Evolutionary conservation across 139 green algal species (phyloP), one percentile per base, ranked within the genome.

Genomic region (Chlamydomonas schloesseri): DNA sequence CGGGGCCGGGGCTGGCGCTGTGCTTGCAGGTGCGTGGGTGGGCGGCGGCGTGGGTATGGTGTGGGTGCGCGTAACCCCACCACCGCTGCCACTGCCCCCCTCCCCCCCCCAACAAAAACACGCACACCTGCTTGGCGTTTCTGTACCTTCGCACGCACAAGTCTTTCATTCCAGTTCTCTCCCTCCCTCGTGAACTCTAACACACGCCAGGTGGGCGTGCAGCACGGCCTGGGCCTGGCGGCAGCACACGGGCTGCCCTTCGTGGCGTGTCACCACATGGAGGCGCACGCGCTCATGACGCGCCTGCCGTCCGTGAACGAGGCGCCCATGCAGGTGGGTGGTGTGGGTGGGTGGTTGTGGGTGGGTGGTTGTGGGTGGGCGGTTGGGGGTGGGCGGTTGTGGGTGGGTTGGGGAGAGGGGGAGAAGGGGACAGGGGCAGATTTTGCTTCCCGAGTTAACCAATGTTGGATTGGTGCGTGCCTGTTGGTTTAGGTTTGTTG

Each of bases 251-350:
- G 73, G 5, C 82, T 98, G 50, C 93, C 93, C 10, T 73, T 98
- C 33, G 87, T 99, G 6, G 90, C 92, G 9, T 92, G 98, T 24
- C 97, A 99, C 86, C 97, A 99, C 90, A 98, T 99, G 96, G 97
- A 99, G 90, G 97, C 97, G 17, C 97, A 99, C 74, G 91, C 95
- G 1, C 91, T 99, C 58, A 92, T 98, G 76, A 93, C 93, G 9
- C 84, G 95, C 20, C 69, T 93, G 50, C 87, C 87, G 1, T 55
- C n/a, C 50, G 53, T 91, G 31, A 79, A 78, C 69, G 36, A 70
- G 23, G 50, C 6, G 13, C 83, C 83, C 73, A 84, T 88, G 83
- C 37, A 68, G 79, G 79, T 85, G 60, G 3, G 74, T 3, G 17
- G 29, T 29, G 64, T 29, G 64, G n/a, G 13, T 4, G 42, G 42